Evolutionary conservation across 1,284 basidiomycete species (phyloP).

Genomic region (Trichosporon sp.): DNA sequence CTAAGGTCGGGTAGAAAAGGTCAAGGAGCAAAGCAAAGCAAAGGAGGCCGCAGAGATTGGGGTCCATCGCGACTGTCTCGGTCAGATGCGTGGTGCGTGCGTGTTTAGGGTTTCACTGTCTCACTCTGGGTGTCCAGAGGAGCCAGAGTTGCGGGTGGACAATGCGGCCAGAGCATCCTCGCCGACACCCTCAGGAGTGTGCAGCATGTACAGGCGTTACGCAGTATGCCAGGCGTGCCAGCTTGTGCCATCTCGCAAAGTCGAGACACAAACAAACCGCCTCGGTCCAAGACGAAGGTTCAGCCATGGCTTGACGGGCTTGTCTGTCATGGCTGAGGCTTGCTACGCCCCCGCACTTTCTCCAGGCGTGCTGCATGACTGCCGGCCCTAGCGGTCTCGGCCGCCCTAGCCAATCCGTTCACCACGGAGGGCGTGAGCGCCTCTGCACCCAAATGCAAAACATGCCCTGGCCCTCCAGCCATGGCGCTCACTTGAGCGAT

Average conservation of each 20-base stretch:
- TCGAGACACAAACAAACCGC: neutral
- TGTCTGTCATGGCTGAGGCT: neutral
- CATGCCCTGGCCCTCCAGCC: neutral
- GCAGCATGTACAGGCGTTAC: too few species aligned
- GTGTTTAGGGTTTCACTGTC: conserved; percentile 8
- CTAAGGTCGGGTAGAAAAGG: neutral
- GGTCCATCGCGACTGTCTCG: neutral
- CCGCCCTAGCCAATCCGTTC: too few species aligned
- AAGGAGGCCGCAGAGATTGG: neutral
- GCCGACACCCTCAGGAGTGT: neutral
- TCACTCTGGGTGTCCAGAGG: neutral
- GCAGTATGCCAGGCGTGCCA: neutral
- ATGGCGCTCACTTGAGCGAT: too few species aligned
- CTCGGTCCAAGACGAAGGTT: neutral
- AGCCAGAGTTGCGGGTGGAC: neutral
- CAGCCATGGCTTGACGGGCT: neutral
- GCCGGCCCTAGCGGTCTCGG: neutral
- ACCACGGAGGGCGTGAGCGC: too few species aligned
- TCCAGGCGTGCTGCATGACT: neutral
- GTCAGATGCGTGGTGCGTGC: conserved; percentile 7
- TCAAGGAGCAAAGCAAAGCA: neutral
- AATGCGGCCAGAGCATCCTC: neutral
- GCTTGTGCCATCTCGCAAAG: neutral
- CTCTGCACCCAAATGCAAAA: neutral
- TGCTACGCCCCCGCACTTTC: neutral